These are phyloP conservation scores for Elongisporangium undulatum DNA, from an alignment of 352 stramenopile species.

Conservation along the genomic window DNA sequence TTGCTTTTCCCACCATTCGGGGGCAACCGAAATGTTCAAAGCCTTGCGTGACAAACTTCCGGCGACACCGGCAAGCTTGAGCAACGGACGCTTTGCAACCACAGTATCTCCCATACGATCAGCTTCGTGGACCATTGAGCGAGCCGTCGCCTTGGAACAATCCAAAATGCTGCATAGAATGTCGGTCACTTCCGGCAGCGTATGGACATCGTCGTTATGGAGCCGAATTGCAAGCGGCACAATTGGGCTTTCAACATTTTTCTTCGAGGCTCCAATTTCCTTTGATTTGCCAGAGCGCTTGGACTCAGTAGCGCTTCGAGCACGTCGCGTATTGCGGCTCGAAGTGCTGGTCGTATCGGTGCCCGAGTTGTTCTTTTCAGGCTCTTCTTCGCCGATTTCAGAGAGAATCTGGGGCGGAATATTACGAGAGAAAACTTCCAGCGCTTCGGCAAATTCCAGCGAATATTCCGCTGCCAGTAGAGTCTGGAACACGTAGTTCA, in stretches of 20 bases:
- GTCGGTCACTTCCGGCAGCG: constrained; percentile 70
- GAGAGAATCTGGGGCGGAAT: constrained; percentile 39
- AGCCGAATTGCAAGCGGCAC: constrained; percentile 56
- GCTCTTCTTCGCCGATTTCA: constrained; percentile 22
- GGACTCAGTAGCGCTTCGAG: neutral
- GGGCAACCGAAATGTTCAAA: constrained; percentile 67
- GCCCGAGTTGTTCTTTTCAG: constrained; percentile 1
- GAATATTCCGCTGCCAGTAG: constrained; percentile 59
- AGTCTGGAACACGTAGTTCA: constrained; percentile 73
- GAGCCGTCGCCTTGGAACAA: constrained; percentile 46
- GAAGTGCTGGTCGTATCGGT: neutral
- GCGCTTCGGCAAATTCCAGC: constrained; percentile 63
- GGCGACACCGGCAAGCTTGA: constrained; percentile 44
- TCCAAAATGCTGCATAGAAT: constrained; percentile 49
- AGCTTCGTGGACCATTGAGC: constrained; percentile 44
- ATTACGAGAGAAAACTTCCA: constrained; percentile 65
- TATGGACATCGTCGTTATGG: constrained; percentile 84
- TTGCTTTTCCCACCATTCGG: constrained; percentile 63
- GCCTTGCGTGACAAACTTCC: constrained; percentile 52
- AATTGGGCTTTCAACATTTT: neutral
- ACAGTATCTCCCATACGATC: constrained; percentile 56
- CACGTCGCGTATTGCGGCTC: neutral
- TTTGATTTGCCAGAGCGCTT: neutral
- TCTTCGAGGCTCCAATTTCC: neutral
- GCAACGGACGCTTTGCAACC: constrained; percentile 31